Conservation (phyloP, 2,329 filamentous ascomycete genomes). For the Paraconiothyrium brasiliense region DNA sequence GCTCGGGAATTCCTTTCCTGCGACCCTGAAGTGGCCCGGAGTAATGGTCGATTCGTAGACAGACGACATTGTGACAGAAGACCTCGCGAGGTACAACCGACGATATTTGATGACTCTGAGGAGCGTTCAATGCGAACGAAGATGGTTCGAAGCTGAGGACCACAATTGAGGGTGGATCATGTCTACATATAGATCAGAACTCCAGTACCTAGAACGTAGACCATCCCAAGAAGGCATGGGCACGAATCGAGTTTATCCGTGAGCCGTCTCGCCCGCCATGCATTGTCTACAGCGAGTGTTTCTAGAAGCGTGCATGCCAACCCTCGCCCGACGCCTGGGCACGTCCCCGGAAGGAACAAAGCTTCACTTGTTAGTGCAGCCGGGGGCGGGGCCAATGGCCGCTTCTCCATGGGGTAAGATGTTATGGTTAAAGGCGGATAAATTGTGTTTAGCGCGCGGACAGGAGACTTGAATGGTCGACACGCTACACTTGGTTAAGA, state of each 20-base stretch:
- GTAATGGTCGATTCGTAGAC: constrained; percentile 21
- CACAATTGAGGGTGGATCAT: constrained; percentile 12
- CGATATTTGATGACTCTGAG: background rate
- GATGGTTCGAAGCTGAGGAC: constrained; percentile 21
- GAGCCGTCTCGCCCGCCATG: constrained; percentile 23
- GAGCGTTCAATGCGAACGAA: constrained; percentile 22
- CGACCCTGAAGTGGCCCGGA: constrained; percentile 29
- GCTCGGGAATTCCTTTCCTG: constrained; percentile 27
- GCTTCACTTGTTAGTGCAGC: constrained; percentile 16
- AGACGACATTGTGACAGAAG: constrained; percentile 13
- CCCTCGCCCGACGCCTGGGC: constrained; percentile 10
- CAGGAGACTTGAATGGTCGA: constrained; percentile 18
- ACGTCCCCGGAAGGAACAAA: constrained; percentile 22
- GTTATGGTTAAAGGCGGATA: constrained; percentile 30
- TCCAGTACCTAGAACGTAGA: constrained; percentile 18
- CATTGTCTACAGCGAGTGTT: constrained; percentile 18
- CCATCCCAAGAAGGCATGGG: constrained; percentile 7
- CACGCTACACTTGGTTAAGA: constrained; percentile 19
- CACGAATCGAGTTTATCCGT: constrained; percentile 29
- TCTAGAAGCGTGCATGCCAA: constrained; percentile 25
- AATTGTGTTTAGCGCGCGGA: constrained; percentile 20
- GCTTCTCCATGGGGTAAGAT: constrained; percentile 18
- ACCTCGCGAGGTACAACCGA: background rate
- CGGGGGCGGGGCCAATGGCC: constrained; percentile 21
- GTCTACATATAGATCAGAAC: constrained; percentile 22